Base-by-base conservation (phyloP, 805 yeast species). In the Candida lessepsii region DNA sequence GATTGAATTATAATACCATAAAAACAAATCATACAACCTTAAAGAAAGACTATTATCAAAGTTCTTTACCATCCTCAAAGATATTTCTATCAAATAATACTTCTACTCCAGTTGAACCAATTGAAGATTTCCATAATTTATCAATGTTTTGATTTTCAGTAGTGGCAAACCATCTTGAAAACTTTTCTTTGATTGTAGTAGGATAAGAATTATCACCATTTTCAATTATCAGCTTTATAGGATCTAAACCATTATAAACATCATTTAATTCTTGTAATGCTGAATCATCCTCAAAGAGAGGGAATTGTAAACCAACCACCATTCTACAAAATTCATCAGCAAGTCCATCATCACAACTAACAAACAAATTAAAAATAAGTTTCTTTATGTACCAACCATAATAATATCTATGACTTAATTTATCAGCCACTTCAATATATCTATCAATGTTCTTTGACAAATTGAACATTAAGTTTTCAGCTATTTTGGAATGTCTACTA, bases 301-400 rank as follows among this genome's bases (percentile, higher is more conserved):
- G 37, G 25, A 39, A 39, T 20, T 20, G 6, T 7, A 20, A 6
- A 7, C 23, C 23, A 9, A 9, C 23, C 9, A 9, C 23, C 6
- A 10, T 11, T 7, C n/a, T 25, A 9, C n/a, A 8, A 2, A 25
- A 9, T 5, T 13, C 13, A 16, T 17, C 14, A 18, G 33, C 24
- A 3, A n/a, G 14, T 3, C 24, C 14, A 4, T 18, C 15, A 5
- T n/a, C 14, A 15, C 18, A 29, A 29, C 24, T 18, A 10, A 15
- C 9, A 21, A 16, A 28, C 14, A 18, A 16, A 24, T 38, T 32
- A 3, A 11, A 14, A 8, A 29, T 16, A 15, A 18, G 9, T 30
- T 42, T 37, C 9, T 18, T 25, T 2, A 42, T 34, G 23, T n/a
- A 33, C 41, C 42, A 42, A 2, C 32, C 20, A 16, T 37, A 42